Conservation (phyloP, 805 yeast species). For the Lipomyces oligophaga region DNA sequence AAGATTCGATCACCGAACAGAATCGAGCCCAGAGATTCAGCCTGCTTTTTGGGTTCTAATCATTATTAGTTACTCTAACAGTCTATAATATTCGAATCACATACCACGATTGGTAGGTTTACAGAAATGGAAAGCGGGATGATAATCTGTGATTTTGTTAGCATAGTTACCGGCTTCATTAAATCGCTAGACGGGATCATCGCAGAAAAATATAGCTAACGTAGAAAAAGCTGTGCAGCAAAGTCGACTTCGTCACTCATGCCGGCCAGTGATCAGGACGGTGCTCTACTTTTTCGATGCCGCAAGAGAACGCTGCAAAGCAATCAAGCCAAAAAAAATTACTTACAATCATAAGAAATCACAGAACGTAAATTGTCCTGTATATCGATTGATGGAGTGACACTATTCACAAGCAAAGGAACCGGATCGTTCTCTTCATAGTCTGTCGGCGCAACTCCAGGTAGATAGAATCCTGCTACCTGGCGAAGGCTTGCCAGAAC, state of each 20-base stretch:
- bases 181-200: neutral
- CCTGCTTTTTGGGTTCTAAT: slow-evolving; percentile 49
- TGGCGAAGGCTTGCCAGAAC: slow-evolving; percentile 9
- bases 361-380: slow-evolving; percentile 37
- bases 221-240: neutral
- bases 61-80: neutral
- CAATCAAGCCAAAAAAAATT: neutral
- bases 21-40: slow-evolving; percentile 88
- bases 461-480: slow-evolving; percentile 71
- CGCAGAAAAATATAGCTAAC: neutral
- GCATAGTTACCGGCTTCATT: too few relatives aligned
- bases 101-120: slow-evolving; percentile 61
- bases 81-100: slow-evolving; percentile 7
- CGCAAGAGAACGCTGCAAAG: too few relatives aligned
- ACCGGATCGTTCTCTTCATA: slow-evolving; percentile 69
- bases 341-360: slow-evolving; percentile 39
- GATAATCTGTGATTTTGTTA: slow-evolving; percentile 66
- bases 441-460: slow-evolving; percentile 94
- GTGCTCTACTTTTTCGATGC: too few relatives aligned
- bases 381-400: slow-evolving; percentile 66
- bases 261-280: too few relatives aligned
- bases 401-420: slow-evolving; percentile 80
- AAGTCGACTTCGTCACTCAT: too few relatives aligned
- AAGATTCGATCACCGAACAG: slow-evolving; percentile 94
- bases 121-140: slow-evolving; percentile 80